Evolutionary conservation across 2,329 filamentous ascomycete genomes (phyloP).

Genomic region (Ophiocordyceps sinensis): DNA sequence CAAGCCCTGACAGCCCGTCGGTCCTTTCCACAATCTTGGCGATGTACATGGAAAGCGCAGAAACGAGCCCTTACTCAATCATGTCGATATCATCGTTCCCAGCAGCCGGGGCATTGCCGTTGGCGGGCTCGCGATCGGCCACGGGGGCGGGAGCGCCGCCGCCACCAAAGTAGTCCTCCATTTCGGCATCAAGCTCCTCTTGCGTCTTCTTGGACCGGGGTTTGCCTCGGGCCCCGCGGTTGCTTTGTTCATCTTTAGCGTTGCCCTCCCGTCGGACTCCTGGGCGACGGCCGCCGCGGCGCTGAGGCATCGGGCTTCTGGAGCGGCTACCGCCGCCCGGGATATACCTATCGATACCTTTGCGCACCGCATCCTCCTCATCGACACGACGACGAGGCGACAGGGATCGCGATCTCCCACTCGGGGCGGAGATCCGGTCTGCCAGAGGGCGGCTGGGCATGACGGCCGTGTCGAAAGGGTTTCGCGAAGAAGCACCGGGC

Average conservation of each 20-base stretch:
- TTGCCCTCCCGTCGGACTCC: conserved; percentile 29
- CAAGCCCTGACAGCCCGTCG: neutral
- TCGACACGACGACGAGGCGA: conserved; percentile 32
- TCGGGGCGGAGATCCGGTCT: conserved; percentile 43
- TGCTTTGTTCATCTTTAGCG: conserved; percentile 17
- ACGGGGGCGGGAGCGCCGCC: conserved; percentile 23
- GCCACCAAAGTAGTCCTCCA: conserved; percentile 78
- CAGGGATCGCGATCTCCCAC: conserved; percentile 47
- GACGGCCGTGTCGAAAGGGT: conserved; percentile 41
- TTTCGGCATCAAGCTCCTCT: conserved; percentile 88
- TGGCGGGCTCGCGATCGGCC: conserved; percentile 8
- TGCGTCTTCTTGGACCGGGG: conserved; percentile 69
- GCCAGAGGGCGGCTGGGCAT: conserved; percentile 42
- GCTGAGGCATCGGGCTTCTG: conserved; percentile 43
- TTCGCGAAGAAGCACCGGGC: conserved; percentile 33
- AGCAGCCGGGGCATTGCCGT: conserved; percentile 11
- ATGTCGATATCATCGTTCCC: conserved; percentile 50
- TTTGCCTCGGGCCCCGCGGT: conserved; percentile 24
- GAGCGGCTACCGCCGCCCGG: conserved; percentile 43
- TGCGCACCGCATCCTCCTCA: conserved; percentile 45
- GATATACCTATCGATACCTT: conserved; percentile 66
- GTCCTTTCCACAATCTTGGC: neutral
- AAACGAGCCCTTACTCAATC: conserved; percentile 38
- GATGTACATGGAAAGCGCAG: neutral
- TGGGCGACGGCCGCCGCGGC: conserved; percentile 37